A percentile compares a stretch with the other conserved stretches of the same genome.
These are phyloP conservation scores for Zancudomyces culisetae DNA, from an alignment of 371 early-diverging fungal genomes.

Conservation along the genomic window DNA sequence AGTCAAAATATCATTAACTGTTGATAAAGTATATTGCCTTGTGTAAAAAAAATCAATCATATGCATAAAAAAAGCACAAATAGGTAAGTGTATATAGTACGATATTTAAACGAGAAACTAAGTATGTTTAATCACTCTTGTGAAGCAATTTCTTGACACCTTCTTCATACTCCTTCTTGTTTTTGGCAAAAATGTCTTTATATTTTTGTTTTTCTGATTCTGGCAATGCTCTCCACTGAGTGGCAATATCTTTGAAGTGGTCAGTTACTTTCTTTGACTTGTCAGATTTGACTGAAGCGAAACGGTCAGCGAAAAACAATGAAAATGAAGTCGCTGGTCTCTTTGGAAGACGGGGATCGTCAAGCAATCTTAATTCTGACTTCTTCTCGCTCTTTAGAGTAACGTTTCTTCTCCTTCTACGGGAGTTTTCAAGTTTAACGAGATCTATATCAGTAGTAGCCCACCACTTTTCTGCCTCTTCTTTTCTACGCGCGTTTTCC, in stretches of 20 bases:
- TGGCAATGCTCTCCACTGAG: neutral
- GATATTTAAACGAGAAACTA: too few species aligned
- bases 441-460: constrained; percentile 4
- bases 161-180: neutral
- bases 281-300: neutral
- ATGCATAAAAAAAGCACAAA: too few species aligned
- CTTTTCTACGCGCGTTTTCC: constrained; percentile 1
- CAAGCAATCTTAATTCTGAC: neutral
- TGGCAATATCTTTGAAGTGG: neutral
- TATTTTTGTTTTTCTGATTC: neutral
- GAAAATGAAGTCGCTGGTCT: neutral
- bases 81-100: too few species aligned
- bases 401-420: constrained; percentile 9
- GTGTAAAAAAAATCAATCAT: too few species aligned
- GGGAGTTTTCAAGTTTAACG: constrained; percentile 14
- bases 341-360: neutral
- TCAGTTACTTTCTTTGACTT: neutral
- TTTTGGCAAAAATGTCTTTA: neutral
- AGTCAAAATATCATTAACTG: too few species aligned
- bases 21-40: too few species aligned
- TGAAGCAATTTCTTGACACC: too few species aligned
- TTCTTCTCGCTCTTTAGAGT: neutral
- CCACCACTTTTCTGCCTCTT: constrained; percentile 13
- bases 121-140: too few species aligned
- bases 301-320: neutral